These are phyloP conservation scores for Aureobasidium sp. DNA, from an alignment of 2,329 filamentous ascomycete genomes.

Conservation along the genomic window DNA sequence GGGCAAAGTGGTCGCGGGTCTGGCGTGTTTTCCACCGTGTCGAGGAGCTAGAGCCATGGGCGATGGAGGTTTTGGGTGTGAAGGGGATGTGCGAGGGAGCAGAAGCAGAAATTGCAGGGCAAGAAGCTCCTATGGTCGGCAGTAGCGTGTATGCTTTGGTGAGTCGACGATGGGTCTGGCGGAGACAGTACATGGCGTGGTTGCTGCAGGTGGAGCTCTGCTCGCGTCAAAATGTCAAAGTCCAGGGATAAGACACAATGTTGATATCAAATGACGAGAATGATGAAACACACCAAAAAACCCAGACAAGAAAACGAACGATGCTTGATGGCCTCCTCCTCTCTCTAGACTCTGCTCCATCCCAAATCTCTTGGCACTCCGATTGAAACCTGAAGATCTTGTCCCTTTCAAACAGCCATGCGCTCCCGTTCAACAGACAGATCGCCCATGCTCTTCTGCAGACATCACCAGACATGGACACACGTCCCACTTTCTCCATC, in stretches of 20 bases:
- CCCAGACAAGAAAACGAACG: background rate
- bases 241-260: background rate
- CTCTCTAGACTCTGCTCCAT: background rate
- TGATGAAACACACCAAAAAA: background rate
- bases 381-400: background rate
- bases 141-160: background rate
- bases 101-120: background rate
- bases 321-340: background rate
- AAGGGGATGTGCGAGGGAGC: background rate
- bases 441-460: background rate
- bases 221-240: background rate
- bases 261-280: background rate
- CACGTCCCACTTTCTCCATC: background rate
- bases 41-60: slow-evolving; percentile 46
- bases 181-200: slow-evolving; percentile 4
- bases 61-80: background rate
- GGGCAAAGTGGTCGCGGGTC: slow-evolving; percentile 61
- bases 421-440: background rate
- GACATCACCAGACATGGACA: background rate
- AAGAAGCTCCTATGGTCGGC: background rate
- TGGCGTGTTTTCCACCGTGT: slow-evolving; percentile 81
- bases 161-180: slow-evolving; percentile 1
- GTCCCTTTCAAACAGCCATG: background rate
- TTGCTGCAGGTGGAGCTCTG: background rate
- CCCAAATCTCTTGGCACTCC: background rate